Conservation (phyloP, 805 yeast species). For the Candida easanensis region DNA sequence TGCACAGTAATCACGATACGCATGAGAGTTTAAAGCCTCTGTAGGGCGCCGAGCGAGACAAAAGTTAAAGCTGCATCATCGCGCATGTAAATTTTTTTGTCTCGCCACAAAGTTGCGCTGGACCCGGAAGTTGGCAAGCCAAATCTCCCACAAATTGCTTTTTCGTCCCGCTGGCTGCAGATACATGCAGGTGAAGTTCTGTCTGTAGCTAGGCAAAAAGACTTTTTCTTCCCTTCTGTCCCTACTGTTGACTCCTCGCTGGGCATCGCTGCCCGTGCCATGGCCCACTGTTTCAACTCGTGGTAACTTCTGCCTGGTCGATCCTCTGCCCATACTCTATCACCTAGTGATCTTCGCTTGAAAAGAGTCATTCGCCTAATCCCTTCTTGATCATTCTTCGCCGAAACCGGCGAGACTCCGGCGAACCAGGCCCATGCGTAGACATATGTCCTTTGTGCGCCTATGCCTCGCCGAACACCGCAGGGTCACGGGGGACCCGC, state of each 20-base stretch:
- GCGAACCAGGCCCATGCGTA: no score
- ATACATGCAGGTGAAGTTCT: no score
- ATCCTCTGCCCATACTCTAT: no score
- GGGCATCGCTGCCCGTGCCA: no score
- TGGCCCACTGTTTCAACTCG: no score
- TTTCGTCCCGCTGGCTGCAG: not conserved
- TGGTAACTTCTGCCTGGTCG: no score
- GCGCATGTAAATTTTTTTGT: slow-evolving; percentile 2
- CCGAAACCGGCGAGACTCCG: not conserved
- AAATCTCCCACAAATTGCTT: not conserved
- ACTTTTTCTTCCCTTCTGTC: no score
- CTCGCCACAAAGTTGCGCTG: not conserved
- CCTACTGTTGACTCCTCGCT: no score
- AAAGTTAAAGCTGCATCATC: slow-evolving; percentile 4
- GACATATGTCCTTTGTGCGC: not conserved
- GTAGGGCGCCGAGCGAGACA: slow-evolving; percentile 7
- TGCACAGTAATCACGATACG: slow-evolving; percentile 11
- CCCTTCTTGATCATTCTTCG: no score
- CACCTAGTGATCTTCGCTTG: no score
- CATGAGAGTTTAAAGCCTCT: slow-evolving; percentile 7
- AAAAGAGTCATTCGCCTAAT: no score
- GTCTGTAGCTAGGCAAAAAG: no score
- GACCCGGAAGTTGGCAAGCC: not conserved
- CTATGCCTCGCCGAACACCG: not conserved
- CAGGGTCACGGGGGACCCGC: not conserved